A percentile compares a stretch with the other conserved stretches of the same genome.
Evolutionary conservation across 2,329 filamentous ascomycete species (phyloP).

Genomic region (Curvularia eragrostidis): DNA sequence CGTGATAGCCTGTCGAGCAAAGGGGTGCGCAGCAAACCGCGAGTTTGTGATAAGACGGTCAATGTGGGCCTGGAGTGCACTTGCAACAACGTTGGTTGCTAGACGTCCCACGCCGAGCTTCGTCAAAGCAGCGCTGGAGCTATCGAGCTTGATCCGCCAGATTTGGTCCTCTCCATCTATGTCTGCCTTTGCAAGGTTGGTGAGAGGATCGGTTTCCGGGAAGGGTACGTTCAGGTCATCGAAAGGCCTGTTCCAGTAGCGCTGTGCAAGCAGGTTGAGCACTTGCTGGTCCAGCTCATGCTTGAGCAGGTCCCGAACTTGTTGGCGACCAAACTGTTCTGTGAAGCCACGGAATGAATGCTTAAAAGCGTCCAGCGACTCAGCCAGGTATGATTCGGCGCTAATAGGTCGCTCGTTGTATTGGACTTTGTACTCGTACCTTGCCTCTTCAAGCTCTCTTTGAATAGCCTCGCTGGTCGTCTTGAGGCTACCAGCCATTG

Average conservation of each 20-base stretch:
- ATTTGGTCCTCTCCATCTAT: conserved; percentile 74
- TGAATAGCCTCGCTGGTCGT: conserved; percentile 90
- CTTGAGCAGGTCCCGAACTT: conserved; percentile 90
- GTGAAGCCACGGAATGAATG: conserved; percentile 96
- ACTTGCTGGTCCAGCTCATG: conserved; percentile 93
- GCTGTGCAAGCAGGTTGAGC: conserved; percentile 86
- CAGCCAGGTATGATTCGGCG: conserved; percentile 94
- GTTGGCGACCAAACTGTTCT: conserved; percentile 83
- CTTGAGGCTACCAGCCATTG: conserved; percentile 92
- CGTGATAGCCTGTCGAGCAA: conserved; percentile 88
- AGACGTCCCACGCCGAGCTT: conserved; percentile 93
- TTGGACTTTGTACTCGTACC: conserved; percentile 98
- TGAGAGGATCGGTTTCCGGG: conserved; percentile 74
- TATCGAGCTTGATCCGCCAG: conserved; percentile 94
- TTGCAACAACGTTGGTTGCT: conserved; percentile 88
- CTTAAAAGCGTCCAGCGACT: conserved; percentile 95
- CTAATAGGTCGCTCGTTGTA: conserved; percentile 96
- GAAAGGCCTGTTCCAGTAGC: conserved; percentile 97
- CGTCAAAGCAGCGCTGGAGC: conserved; percentile 86
- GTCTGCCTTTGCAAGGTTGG: conserved; percentile 82
- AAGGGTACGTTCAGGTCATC: conserved; percentile 74
- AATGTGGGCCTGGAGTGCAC: conserved; percentile 83
- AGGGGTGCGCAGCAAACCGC: conserved; percentile 88
- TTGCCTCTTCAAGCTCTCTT: conserved; percentile 94
- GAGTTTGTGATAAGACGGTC: conserved; percentile 79